A percentile compares a stretch with the other conserved stretches of the same genome.
Evolutionary conservation across 2,329 filamentous ascomycete genomes (phyloP).

Genomic region (Rhinocladiella similis): DNA sequence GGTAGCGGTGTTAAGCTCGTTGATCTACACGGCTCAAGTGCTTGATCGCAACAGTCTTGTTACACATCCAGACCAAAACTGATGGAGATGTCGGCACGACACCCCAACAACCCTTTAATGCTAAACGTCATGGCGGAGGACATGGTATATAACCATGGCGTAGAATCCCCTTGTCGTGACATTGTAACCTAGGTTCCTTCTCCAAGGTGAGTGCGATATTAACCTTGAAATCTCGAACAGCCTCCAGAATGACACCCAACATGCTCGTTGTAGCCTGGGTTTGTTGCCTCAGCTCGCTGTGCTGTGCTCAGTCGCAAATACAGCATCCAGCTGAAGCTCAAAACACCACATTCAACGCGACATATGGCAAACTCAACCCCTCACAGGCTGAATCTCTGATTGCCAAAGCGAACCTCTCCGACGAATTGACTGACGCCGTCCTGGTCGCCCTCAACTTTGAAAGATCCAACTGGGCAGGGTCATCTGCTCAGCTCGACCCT

Average conservation of each 20-base stretch:
- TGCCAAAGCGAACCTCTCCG: neutral
- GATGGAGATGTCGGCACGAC: too few relatives aligned
- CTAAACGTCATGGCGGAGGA: too few relatives aligned
- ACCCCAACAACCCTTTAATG: too few relatives aligned
- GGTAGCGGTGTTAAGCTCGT: too few relatives aligned
- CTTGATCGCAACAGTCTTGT: too few relatives aligned
- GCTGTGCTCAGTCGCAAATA: neutral
- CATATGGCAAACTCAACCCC: conserved; percentile 2
- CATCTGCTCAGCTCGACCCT: conserved; percentile 32
- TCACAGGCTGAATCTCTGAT: conserved; percentile 1
- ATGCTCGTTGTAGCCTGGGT: neutral
- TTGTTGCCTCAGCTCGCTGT: neutral
- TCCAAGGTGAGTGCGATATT: too few relatives aligned
- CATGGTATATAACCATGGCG: too few relatives aligned
- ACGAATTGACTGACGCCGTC: conserved; percentile 3
- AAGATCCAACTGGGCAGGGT: conserved; percentile 19
- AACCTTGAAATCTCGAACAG: too few relatives aligned
- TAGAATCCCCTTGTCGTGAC: too few relatives aligned
- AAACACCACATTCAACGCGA: conserved; percentile 11
- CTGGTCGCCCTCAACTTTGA: conserved; percentile 21
- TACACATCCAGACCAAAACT: too few relatives aligned
- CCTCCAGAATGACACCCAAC: neutral
- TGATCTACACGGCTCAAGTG: too few relatives aligned
- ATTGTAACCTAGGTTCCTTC: too few relatives aligned
- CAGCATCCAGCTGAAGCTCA: neutral